Evolutionary conservation across 495 filamentous ascomycete species (phyloP).

Genomic region (Margaritispora aquatica): DNA sequence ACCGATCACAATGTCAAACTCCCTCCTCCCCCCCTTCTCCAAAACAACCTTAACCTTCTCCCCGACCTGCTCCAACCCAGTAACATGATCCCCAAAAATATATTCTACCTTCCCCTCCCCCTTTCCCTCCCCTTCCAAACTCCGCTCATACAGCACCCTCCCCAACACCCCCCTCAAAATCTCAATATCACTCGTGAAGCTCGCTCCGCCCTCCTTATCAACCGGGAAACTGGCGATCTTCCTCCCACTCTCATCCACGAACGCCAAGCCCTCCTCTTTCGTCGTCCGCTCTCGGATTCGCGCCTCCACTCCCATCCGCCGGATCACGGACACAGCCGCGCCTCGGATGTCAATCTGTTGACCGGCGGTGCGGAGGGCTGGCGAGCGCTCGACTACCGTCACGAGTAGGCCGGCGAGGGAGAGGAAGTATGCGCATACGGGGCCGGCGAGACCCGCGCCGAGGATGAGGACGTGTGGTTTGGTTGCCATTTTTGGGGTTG

Average conservation of each 20-base stretch:
- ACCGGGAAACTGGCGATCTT: conserved; percentile 34
- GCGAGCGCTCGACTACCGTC: conserved; percentile 45
- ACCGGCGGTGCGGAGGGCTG: conserved; percentile 36
- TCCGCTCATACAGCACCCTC: conserved; percentile 33
- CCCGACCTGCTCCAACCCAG: conserved; percentile 19
- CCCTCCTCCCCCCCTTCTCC: conserved; percentile 23
- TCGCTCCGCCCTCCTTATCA: conserved; percentile 29
- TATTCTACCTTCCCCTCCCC: conserved; percentile 26
- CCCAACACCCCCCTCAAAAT: conserved; percentile 48
- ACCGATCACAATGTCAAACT: conserved; percentile 42
- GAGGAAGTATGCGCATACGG: conserved; percentile 47
- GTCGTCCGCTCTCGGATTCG: conserved; percentile 34
- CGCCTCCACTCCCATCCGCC: conserved; percentile 42
- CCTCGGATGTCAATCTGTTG: conserved; percentile 49
- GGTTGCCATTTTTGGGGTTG: not conserved
- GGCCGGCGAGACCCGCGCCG: conserved; percentile 31
- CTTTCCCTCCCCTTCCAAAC: not conserved
- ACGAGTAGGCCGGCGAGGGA: conserved; percentile 38
- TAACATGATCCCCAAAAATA: conserved; percentile 34
- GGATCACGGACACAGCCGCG: conserved; percentile 40
- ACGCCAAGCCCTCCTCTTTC: conserved; percentile 37
- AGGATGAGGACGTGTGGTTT: conserved; percentile 5
- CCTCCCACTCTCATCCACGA: conserved; percentile 34
- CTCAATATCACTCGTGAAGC: conserved; percentile 48
- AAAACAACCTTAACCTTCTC: conserved; percentile 32